These are phyloP conservation scores for Cajanus cajan DNA, from an alignment of 306 rosid genomes.

Conservation along the genomic window DNA sequence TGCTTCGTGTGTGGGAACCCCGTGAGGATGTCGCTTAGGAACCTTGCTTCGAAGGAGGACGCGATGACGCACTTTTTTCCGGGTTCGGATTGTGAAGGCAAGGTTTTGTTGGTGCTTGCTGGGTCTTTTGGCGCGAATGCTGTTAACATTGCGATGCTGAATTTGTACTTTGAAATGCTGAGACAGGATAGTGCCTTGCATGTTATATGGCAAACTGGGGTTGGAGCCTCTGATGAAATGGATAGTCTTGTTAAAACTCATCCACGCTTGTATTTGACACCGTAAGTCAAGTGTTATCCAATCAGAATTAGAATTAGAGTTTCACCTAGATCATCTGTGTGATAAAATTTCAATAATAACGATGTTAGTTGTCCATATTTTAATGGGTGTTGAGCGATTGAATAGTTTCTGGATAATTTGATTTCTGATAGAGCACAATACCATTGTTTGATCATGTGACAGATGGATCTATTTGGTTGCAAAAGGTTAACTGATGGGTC, in stretches of 20 bases:
- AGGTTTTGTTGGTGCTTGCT: conserved; percentile 66
- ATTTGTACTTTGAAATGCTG: conserved; percentile 61
- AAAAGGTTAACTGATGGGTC: too few relatives aligned
- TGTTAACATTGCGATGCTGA: conserved; percentile 65
- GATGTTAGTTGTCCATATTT: too few relatives aligned
- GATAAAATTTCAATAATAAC: too few relatives aligned
- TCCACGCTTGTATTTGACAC: conserved; percentile 52
- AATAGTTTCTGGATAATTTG: background rate
- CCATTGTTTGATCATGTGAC: background rate
- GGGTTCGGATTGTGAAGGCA: conserved; percentile 22
- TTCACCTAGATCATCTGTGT: too few relatives aligned
- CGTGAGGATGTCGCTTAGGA: conserved; percentile 58
- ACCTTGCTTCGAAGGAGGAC: conserved; percentile 38
- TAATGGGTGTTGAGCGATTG: too few relatives aligned
- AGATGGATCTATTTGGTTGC: background rate
- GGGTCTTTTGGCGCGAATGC: conserved; percentile 78
- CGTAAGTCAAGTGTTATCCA: conserved; percentile 74
- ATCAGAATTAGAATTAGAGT: too few relatives aligned
- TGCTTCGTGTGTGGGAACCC: conserved; percentile 77
- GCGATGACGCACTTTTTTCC: conserved; percentile 52
- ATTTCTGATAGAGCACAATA: background rate
- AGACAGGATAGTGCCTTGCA: conserved; percentile 44
- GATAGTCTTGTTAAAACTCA: conserved; percentile 70
- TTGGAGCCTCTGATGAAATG: conserved; percentile 66
- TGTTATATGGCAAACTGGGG: conserved; percentile 82